Evolutionary conservation across 192 early-diverging fungal species (phyloP).

Genomic region (Mortierella antarctica): DNA sequence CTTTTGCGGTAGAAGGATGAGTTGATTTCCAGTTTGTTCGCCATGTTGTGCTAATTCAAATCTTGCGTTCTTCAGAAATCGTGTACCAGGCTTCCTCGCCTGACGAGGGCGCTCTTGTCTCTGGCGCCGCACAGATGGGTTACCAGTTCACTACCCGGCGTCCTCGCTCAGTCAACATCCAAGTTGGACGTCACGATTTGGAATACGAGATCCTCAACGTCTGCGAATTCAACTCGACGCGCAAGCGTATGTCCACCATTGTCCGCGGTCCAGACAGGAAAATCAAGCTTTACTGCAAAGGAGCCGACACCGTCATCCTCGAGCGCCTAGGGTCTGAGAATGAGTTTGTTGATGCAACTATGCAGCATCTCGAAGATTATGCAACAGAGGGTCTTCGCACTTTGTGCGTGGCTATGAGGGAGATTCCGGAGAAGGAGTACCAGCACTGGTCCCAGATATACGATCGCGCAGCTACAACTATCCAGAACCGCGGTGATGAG

Average conservation of each 20-base stretch:
- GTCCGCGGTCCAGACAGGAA: constrained; percentile 88
- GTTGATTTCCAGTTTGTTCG: too few relatives aligned
- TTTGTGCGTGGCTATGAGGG: constrained; percentile 94
- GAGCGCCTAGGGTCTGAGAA: constrained; percentile 85
- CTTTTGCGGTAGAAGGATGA: too few relatives aligned
- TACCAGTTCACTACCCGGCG: constrained; percentile 77
- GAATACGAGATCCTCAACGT: constrained; percentile 96
- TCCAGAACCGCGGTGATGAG: constrained; percentile 88
- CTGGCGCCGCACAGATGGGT: constrained; percentile 72
- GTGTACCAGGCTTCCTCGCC: constrained; percentile 96
- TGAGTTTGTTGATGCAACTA: constrained; percentile 75
- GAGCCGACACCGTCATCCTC: constrained; percentile 97
- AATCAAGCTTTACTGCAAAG: constrained; percentile 95
- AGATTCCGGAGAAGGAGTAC: constrained; percentile 92
- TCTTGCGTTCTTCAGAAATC: constrained; percentile 61
- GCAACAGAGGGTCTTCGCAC: constrained; percentile 97
- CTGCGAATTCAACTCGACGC: constrained; percentile 99
- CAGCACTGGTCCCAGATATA: constrained; percentile 83
- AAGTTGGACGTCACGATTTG: constrained; percentile 51
- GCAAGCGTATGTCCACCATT: constrained; percentile 97
- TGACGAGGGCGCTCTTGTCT: constrained; percentile 95
- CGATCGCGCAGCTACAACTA: constrained; percentile 88
- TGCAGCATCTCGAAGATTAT: constrained; percentile 91
- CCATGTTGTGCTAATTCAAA: too few relatives aligned
- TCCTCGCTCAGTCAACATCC: constrained; percentile 67